Evolutionary conservation across 2,329 filamentous ascomycete genomes (phyloP), one percentile per base, ranked within the genome.

Genomic region (Colletotrichum musicola): DNA sequence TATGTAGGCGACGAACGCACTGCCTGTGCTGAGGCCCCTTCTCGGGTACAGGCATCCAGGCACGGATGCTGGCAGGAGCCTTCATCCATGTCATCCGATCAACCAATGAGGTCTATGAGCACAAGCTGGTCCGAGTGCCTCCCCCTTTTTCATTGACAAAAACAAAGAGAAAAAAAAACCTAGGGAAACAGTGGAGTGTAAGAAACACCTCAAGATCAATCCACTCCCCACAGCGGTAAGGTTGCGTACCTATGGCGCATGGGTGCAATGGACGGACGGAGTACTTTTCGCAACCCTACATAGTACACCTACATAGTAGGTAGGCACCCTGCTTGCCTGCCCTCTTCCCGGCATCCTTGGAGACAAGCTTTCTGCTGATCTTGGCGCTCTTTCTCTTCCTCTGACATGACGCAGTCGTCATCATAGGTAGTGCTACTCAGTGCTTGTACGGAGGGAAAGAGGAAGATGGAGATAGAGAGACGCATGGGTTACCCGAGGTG

Each of bases 341-440:
- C 67, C 51, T 68, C 50, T 68, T 68, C 53, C 67, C 67, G 64
- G 67, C 67, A 66, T 66, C 66, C 62, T 63, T 67, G 58, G 64
- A 69, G 67, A 68, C 67, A 69, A 69, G 67, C 67, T 69, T 69
- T 69, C 54, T 63, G 38, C 35, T 68, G 57, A 47, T 42, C 58
- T 69, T 68, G 27, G 57, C 67, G 63, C 67, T 40, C 30, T n/a
- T 59, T n/a, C 40, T 42, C 40, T 42, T 47, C 46, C 57, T 62
- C 22, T 68, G 58, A 62, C 67, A 68, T 58, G 49, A 67, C 63
- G 44, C 44, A 46, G 42, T 16, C 7, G 42, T 46, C 42, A 16
- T 46, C 13, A 18, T 46, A 25, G 22, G 22, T 25, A 25, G 22
- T 25, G 22, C 22, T 25, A 16, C 30, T 35, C 9, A 35, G 2